These are phyloP conservation scores for Euphorbia peplus DNA, from an alignment of 345 rosid species.

Conservation along the genomic window DNA sequence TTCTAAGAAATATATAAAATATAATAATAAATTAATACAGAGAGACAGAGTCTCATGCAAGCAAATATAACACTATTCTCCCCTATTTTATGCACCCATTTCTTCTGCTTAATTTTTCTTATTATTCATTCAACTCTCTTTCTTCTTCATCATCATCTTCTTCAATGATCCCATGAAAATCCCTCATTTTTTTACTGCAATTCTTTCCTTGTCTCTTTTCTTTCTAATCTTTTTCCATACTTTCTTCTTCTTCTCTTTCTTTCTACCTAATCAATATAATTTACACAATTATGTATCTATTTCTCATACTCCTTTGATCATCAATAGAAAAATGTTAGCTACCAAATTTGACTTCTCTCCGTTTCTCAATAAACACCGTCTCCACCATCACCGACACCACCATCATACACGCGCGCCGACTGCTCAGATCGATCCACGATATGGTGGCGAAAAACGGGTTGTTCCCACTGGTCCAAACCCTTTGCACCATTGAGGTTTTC, in stretches of 20 bases:
- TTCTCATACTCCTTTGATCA: conserved; percentile 13
- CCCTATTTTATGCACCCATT: conserved; percentile 12
- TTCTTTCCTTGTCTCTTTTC: conserved; percentile 28
- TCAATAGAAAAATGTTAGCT: conserved; percentile 37
- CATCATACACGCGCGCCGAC: no score
- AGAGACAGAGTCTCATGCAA: conserved; percentile 29
- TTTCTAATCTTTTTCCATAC: conserved; percentile 28
- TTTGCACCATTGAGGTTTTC: conserved; percentile 57
- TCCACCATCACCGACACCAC: conserved; percentile 20
- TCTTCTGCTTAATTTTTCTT: conserved; percentile 17
- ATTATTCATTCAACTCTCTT: conserved; percentile 31
- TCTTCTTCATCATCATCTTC: background rate
- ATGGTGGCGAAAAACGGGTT: conserved; percentile 56
- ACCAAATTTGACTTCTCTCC: conserved; percentile 57
- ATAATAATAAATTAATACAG: no score
- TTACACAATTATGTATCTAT: background rate
- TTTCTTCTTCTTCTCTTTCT: conserved; percentile 10
- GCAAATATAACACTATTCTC: conserved; percentile 24
- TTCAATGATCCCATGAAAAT: conserved; percentile 3
- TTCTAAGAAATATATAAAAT: no score
- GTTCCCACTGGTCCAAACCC: conserved; percentile 87
- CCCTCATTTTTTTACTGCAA: background rate
- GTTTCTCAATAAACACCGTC: conserved; percentile 26
- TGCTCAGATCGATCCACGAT: conserved; percentile 52
- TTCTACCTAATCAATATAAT: background rate